phyloP scores from a whole-genome alignment of 495 filamentous ascomycete species.

The Tuber brumale region DNA sequence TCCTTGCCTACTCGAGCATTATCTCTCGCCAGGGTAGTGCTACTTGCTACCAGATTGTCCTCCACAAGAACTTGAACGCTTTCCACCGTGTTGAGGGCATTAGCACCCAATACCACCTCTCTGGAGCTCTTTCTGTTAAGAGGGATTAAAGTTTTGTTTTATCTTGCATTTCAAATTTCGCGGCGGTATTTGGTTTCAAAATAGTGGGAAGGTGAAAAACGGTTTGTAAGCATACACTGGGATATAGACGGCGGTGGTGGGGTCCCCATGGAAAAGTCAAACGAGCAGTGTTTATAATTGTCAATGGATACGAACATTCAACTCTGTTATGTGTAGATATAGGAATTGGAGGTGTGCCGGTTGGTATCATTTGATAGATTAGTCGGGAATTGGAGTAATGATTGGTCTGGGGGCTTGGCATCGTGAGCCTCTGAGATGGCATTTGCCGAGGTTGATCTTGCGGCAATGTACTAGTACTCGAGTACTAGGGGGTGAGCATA shows the following conservation, averaged over 20 bases:
- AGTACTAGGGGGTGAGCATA: no score
- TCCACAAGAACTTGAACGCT: constrained; percentile 97
- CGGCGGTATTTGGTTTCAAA: neutral
- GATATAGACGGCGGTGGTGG: neutral
- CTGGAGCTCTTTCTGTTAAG: constrained; percentile 56
- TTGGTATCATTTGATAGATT: neutral
- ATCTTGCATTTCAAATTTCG: neutral
- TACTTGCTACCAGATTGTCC: constrained; percentile 90
- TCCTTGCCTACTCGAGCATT: constrained; percentile 91
- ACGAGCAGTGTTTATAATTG: neutral
- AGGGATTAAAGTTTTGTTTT: constrained; percentile 19
- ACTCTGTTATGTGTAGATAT: neutral
- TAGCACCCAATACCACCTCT: constrained; percentile 63
- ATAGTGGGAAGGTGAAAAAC: neutral
- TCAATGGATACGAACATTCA: neutral
- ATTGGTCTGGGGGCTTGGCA: neutral
- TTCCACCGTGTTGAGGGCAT: constrained; percentile 90
- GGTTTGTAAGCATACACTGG: neutral
- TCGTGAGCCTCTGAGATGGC: neutral
- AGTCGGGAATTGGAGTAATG: neutral
- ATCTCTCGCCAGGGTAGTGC: constrained; percentile 86
- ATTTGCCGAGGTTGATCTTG: neutral
- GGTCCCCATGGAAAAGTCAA: neutral
- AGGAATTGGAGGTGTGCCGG: neutral
- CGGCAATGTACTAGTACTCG: neutral